Conservation (phyloP, 495 filamentous ascomycete genomes). For the Aspergillus leporis region DNA sequence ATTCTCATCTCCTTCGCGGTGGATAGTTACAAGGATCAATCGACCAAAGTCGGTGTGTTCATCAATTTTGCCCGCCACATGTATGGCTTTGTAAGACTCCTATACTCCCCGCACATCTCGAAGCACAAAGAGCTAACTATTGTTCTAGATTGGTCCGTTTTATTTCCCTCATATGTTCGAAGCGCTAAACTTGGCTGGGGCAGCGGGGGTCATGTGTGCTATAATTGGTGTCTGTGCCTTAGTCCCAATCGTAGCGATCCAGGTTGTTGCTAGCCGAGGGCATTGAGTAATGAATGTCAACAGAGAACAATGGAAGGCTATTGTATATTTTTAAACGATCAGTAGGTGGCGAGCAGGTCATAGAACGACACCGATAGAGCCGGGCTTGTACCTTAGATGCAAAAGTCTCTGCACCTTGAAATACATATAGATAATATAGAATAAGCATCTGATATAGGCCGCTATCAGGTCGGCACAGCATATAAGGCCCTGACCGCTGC, state of each 20-base stretch:
- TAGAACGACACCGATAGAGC: background rate
- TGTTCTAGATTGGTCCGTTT: conserved; percentile 31
- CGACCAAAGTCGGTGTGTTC: conserved; percentile 33
- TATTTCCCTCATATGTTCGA: conserved; percentile 38
- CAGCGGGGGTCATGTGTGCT: conserved; percentile 33
- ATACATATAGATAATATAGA: too few relatives aligned
- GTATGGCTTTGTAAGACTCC: conserved; percentile 34
- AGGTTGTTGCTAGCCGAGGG: conserved; percentile 18
- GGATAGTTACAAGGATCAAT: conserved; percentile 29
- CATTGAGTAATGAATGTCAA: background rate
- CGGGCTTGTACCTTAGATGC: background rate
- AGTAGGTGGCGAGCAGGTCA: too few relatives aligned
- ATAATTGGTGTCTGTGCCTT: conserved; percentile 29
- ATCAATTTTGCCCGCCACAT: conserved; percentile 34
- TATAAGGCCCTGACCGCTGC: background rate
- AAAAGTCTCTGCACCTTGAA: background rate
- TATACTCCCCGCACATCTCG: background rate
- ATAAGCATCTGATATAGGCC: too few relatives aligned
- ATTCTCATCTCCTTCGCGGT: conserved; percentile 34
- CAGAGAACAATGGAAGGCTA: background rate
- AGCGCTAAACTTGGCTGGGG: conserved; percentile 25
- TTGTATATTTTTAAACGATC: too few relatives aligned
- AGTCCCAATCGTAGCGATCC: conserved; percentile 26
- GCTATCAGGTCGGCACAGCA: too few relatives aligned
- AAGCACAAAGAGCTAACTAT: background rate